Evolutionary conservation across 2,329 filamentous ascomycete species (phyloP).

Genomic region (Colletotrichum chlorophyti): DNA sequence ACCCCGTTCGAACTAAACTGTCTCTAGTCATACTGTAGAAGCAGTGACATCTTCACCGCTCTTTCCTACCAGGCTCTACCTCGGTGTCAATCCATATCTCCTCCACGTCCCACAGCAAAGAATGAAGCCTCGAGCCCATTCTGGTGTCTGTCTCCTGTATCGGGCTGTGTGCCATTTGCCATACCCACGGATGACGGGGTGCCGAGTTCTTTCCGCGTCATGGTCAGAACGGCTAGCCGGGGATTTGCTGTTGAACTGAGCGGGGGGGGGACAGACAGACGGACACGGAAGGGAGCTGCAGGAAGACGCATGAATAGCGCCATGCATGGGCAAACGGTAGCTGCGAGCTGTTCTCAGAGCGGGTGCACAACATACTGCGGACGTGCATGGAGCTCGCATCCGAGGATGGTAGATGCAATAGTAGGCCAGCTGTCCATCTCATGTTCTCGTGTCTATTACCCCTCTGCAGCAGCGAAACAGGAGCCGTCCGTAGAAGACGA

Average conservation of each 20-base stretch:
- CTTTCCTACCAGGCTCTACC: conserved; percentile 6
- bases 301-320: conserved; percentile 24
- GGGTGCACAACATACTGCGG: conserved; percentile 23
- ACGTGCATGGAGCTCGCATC: conserved; percentile 22
- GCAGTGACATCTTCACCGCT: conserved; percentile 16
- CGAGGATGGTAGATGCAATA: conserved; percentile 7
- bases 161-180: too few relatives aligned
- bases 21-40: conserved; percentile 1
- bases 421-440: conserved; percentile 10
- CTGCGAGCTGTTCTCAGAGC: conserved; percentile 16
- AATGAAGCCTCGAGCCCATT: neutral
- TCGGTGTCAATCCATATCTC: conserved; percentile 8
- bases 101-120: neutral
- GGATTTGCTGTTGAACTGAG: neutral
- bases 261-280: too few relatives aligned
- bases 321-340: conserved; percentile 22
- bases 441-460: neutral
- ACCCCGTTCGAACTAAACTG: neutral
- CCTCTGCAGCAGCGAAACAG: neutral
- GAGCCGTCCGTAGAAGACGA: too few relatives aligned
- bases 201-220: conserved; percentile 1
- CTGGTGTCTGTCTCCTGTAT: too few relatives aligned
- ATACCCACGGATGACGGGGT: too few relatives aligned
- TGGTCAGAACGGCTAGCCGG: neutral
- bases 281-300: too few relatives aligned